phyloP scores from a whole-genome alignment of 306 rosid species.

The Vigna nakashimae region DNA sequence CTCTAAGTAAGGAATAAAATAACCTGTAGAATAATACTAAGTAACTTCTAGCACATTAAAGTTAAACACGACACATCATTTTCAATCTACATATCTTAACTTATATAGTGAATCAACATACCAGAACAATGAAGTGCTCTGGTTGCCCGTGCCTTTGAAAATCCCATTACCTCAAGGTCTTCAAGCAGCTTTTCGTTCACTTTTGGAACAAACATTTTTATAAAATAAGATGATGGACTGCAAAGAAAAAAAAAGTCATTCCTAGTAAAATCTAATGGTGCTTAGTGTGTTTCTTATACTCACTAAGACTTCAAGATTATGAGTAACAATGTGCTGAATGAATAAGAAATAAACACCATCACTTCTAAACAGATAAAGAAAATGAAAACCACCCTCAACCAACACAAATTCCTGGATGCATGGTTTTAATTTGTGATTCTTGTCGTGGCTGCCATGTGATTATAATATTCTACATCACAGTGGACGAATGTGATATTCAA shows the following conservation, averaged over 20 bases:
- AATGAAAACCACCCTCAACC: conserved; percentile 15
- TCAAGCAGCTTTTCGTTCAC: conserved; percentile 63
- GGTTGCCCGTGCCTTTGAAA: conserved; percentile 59
- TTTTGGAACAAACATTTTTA: conserved; percentile 68
- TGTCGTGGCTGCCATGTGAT: neutral
- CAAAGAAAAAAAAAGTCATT: conserved; percentile 5
- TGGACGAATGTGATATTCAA: neutral
- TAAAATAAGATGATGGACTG: conserved; percentile 33
- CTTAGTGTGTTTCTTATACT: neutral
- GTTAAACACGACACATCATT: neutral
- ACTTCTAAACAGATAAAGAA: neutral
- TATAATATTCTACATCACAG: neutral
- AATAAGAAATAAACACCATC: neutral
- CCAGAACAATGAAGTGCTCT: conserved; percentile 77
- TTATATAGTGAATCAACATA: conserved; percentile 39
- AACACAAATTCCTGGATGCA: neutral
- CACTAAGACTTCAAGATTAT: neutral
- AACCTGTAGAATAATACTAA: neutral
- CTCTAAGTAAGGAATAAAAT: neutral
- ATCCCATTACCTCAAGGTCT: conserved; percentile 72
- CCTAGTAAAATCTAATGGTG: neutral
- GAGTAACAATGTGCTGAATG: neutral
- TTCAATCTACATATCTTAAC: neutral
- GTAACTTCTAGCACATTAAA: neutral
- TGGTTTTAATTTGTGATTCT: neutral